These are phyloP conservation scores for Lagenaria siceraria DNA, from an alignment of 306 rosid species.

Conservation along the genomic window DNA sequence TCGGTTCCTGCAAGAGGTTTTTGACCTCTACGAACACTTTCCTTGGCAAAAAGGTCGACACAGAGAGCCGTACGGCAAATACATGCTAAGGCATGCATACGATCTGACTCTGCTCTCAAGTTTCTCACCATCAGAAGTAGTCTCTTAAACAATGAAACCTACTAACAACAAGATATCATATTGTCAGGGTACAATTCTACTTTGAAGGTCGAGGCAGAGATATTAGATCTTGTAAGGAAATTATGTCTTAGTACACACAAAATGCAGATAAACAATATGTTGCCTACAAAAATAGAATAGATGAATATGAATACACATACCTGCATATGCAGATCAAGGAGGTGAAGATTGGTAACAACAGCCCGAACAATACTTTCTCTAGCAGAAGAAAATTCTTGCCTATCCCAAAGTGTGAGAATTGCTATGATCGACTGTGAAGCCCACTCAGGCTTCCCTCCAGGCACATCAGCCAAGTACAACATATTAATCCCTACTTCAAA, in stretches of 20 bases:
- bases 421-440: conserved; percentile 92
- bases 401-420: conserved; percentile 88
- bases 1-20: conserved; percentile 98
- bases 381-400: conserved; percentile 92
- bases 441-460: conserved; percentile 99
- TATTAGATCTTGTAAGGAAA: not conserved
- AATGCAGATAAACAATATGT: not conserved
- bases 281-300: not conserved
- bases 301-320: conserved; percentile 19
- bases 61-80: conserved; percentile 98
- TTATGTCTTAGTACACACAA: not conserved
- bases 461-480: conserved; percentile 95
- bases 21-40: conserved; percentile 97
- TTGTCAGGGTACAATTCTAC: not conserved
- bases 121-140: conserved; percentile 91
- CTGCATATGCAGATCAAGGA: conserved; percentile 98
- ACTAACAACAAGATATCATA: conserved; percentile 12
- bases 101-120: conserved; percentile 97
- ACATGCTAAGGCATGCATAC: conserved; percentile 95
- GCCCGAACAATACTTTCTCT: conserved; percentile 94
- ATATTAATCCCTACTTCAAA: conserved; percentile 89
- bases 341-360: conserved; percentile 89
- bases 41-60: conserved; percentile 96
- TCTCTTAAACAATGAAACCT: conserved; percentile 95
- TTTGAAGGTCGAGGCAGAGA: not conserved